Conservation (phyloP, 192 early-diverging fungal genomes). For the Linnemannia elongata region DNA sequence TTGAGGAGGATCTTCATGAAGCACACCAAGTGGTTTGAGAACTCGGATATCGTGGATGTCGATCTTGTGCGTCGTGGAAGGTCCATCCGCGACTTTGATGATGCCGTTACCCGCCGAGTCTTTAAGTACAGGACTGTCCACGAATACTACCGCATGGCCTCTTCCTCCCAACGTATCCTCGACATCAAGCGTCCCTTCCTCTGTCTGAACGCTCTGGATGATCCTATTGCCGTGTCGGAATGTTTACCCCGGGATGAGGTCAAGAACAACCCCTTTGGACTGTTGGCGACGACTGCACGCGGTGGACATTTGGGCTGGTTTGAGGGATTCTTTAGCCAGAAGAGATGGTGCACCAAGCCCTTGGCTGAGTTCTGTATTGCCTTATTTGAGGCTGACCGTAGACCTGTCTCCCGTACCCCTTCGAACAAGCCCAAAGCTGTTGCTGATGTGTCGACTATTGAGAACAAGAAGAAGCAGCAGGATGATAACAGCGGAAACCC, state of each 20-base stretch:
- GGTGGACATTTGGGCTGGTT: slow-evolving; percentile 97
- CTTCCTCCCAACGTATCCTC: slow-evolving; percentile 70
- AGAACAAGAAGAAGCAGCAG: slow-evolving; percentile 3
- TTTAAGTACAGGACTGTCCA: slow-evolving; percentile 87
- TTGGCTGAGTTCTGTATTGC: slow-evolving; percentile 78
- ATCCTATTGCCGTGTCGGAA: slow-evolving; percentile 83
- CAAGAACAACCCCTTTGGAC: slow-evolving; percentile 79
- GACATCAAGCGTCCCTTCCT: slow-evolving; percentile 83
- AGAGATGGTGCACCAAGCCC: slow-evolving; percentile 75
- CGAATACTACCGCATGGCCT: slow-evolving; percentile 84
- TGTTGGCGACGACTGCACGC: slow-evolving; percentile 82
- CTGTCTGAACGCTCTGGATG: slow-evolving; percentile 89
- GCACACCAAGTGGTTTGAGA: slow-evolving; percentile 46
- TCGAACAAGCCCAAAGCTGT: not conserved
- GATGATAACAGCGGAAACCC: not conserved
- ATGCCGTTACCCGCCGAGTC: slow-evolving; percentile 74
- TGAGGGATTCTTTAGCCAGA: slow-evolving; percentile 63
- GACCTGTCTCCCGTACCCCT: slow-evolving; percentile 34
- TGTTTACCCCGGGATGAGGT: slow-evolving; percentile 82
- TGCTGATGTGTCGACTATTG: not conserved
- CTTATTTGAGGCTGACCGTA: slow-evolving; percentile 58
- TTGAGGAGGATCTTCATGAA: slow-evolving; percentile 59
- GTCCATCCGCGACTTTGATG: slow-evolving; percentile 88
- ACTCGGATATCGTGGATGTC: slow-evolving; percentile 30
- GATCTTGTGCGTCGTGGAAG: slow-evolving; percentile 62